These are phyloP conservation scores for Amanita brunnescens DNA, from an alignment of 768 basidiomycete genomes.

Conservation along the genomic window DNA sequence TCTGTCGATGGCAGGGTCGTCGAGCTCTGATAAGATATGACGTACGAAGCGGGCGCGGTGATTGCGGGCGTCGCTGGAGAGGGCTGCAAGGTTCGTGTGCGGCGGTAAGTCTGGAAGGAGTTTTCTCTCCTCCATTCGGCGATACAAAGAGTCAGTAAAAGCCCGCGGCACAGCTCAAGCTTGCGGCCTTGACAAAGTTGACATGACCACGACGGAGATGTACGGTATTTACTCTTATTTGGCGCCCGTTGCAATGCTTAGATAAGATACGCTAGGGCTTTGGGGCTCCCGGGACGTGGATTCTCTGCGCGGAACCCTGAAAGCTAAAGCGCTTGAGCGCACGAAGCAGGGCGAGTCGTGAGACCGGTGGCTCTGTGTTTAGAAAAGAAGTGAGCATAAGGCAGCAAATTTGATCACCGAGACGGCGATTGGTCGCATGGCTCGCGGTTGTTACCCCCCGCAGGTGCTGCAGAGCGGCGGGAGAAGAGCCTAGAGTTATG, in stretches of 20 bases:
- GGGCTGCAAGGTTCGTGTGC: slow-evolving; percentile 14
- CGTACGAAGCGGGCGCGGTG: slow-evolving; percentile 35
- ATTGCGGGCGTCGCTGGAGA: slow-evolving; percentile 30
- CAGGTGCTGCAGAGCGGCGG: no score
- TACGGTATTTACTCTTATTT: background rate
- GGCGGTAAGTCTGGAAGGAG: slow-evolving; percentile 28
- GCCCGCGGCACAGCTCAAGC: background rate
- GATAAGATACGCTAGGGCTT: no score
- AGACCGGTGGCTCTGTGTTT: no score
- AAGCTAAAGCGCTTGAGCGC: no score
- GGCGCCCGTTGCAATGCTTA: background rate
- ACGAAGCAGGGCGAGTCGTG: no score
- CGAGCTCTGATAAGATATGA: slow-evolving; percentile 30
- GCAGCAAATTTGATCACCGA: no score
- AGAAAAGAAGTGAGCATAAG: no score
- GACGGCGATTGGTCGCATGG: no score
- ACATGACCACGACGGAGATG: background rate
- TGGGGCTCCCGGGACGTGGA: no score
- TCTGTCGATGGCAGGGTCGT: slow-evolving; percentile 20
- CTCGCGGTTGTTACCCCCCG: no score
- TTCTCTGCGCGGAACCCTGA: no score
- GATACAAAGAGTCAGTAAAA: background rate
- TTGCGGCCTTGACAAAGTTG: background rate
- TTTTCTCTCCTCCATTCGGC: background rate
- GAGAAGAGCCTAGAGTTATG: no score